Conservation (phyloP, 345 rosid species). For the Erysimum cheiranthoides region DNA sequence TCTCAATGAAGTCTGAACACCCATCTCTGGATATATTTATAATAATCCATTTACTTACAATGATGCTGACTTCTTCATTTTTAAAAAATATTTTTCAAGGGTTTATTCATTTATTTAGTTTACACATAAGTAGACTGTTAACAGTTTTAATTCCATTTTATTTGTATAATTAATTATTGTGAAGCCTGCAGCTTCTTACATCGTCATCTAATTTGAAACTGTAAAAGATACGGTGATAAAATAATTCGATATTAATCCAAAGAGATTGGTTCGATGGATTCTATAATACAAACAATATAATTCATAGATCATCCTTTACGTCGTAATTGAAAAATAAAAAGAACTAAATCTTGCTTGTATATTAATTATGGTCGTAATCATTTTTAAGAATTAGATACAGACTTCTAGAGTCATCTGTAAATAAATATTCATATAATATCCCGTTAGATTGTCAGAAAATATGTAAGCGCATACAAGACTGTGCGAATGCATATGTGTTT, state of each 20-base stretch:
- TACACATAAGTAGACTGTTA: slow-evolving; percentile 22
- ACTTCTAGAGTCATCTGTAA: neutral
- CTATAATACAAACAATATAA: slow-evolving; percentile 18
- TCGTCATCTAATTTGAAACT: slow-evolving; percentile 35
- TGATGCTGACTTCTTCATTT: slow-evolving; percentile 36
- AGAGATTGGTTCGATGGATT: slow-evolving; percentile 25
- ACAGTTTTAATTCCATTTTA: neutral
- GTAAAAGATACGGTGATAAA: slow-evolving; percentile 32
- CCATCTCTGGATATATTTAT: slow-evolving; percentile 33
- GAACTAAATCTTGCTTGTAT: neutral
- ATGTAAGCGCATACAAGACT: too few species aligned
- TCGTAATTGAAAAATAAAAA: neutral
- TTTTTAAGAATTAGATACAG: neutral
- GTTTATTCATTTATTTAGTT: neutral
- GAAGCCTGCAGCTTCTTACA: slow-evolving; percentile 29
- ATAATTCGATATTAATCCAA: slow-evolving; percentile 4
- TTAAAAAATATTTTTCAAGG: neutral
- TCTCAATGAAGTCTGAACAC: slow-evolving; percentile 28
- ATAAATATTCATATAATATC: neutral
- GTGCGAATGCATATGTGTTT: neutral
- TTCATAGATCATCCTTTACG: slow-evolving; percentile 35
- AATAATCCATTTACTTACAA: neutral
- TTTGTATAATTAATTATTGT: slow-evolving; percentile 14
- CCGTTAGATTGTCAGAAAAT: too few species aligned
- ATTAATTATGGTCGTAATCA: slow-evolving; percentile 6